Evolutionary conservation across 2,329 filamentous ascomycete species (phyloP), one percentile per base, ranked within the genome.

Genomic region (Leptographium galeiforme): DNA sequence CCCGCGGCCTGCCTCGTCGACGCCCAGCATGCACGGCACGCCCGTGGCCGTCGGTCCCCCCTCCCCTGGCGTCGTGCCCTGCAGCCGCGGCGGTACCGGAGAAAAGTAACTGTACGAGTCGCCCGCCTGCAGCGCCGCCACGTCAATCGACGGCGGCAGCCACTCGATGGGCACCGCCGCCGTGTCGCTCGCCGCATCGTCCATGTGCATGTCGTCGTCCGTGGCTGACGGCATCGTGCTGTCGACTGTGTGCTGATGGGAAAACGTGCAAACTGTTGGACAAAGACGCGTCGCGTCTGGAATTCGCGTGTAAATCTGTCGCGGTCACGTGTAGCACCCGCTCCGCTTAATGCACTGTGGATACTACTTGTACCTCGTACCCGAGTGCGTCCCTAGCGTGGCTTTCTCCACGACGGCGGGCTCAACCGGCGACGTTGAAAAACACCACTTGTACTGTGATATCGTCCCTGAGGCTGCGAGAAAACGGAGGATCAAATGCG

Each of bases 1-100:
- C 1, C 91, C 91, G 63, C 91, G 82, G 47, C 91, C 91, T 60
- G 91, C 91, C 73, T 97, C 91, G 67, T 97, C 91, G 50, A 97
- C 85, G 57, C 91, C 91, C 25, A 97, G 76, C 19, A 86, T 84
- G 68, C 87, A 93, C 63, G 82, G 77, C 54, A 74, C 77, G 46
- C 66, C 51, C 38, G 34, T 8, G 4, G 34, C 25, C 25, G 5
- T 6, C 12, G 1, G 4, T 19, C 8, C n/a, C 25, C 7, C n/a
- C 12, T 7, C 19, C 10, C 14, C 39, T 2, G 39, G 2, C 43
- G 19, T 6, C 19, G 11, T 5, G 11, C 25, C 12, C 4, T 32
- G 32, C n/a, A 89, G 78, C n/a, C 70, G 66, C 0, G 76, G 64
- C 1, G 87, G 87, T 1, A 87, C 73, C 16, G 79, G 72, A 0